Evolutionary conservation across 129 eudicot genomes (phyloP).

Genomic region (Smallanthus sonchifolius): DNA sequence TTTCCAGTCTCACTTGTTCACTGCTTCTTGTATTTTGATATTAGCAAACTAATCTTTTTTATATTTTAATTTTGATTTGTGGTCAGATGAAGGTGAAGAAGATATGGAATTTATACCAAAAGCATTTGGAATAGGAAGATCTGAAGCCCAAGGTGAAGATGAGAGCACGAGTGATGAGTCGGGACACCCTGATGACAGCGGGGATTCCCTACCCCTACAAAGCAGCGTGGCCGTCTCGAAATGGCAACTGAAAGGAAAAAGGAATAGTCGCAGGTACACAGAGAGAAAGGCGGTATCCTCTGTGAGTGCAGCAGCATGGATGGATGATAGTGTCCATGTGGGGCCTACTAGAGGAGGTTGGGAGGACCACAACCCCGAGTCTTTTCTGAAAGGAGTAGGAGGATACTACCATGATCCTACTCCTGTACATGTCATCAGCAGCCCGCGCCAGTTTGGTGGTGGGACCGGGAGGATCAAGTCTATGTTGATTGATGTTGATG

Average conservation of each 20-base stretch:
- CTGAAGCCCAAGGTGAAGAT: conserved; percentile 40
- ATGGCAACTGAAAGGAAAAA: conserved; percentile 86
- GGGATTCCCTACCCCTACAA: conserved; percentile 29
- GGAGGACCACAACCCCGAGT: conserved; percentile 30
- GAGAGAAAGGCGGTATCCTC: conserved; percentile 30
- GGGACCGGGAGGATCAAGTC: conserved; percentile 18
- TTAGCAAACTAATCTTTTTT: neutral
- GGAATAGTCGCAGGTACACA: conserved; percentile 56
- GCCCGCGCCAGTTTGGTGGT: conserved; percentile 33
- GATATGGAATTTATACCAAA: conserved; percentile 62
- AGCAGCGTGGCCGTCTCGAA: conserved; percentile 49
- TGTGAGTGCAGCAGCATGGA: conserved; percentile 23
- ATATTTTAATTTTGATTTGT: neutral
- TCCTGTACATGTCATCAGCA: conserved; percentile 32
- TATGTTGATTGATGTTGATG: conserved; percentile 73
- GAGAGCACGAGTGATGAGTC: conserved; percentile 62
- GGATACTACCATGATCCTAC: conserved; percentile 14
- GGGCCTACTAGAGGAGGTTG: conserved; percentile 11
- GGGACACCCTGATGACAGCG: conserved; percentile 37
- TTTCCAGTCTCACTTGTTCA: neutral
- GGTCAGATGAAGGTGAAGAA: conserved; percentile 63
- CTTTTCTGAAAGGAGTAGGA: neutral
- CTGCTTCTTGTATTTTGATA: neutral
- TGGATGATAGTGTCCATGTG: neutral
- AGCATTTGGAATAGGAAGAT: conserved; percentile 50